Evolutionary conservation across 2,329 filamentous ascomycete species (phyloP), one percentile per base, ranked within the genome.

Genomic region (Neofusicoccum cordaticola): DNA sequence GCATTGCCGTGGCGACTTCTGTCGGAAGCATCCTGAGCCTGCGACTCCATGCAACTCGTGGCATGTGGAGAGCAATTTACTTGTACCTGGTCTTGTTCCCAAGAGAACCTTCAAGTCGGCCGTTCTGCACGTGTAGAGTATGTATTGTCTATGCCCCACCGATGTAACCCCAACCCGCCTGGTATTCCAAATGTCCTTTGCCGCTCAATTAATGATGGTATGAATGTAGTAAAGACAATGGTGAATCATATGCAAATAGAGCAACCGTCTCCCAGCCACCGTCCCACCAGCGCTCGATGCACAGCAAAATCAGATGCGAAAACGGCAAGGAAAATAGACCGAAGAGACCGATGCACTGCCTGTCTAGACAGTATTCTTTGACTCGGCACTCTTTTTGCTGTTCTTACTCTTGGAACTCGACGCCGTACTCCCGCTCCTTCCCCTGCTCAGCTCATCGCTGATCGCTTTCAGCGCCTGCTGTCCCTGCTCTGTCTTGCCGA

Each of bases 401-500:
- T 31, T 15, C 31, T 60, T 63, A n/a, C 65, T 66, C 56, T 51
- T 62, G 8, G 35, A 19, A 17, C 63, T 67, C 39, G 42, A 45
- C 7, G 47, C 45, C n/a, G 48, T 45, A 42, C 73, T 68, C 4
- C 68, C 66, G 42, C 66, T 67, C 13, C 65, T 67, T 35, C 68
- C 69, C 6, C 68, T 67, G 8, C 66, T 71, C 68, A 67, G 70
- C 65, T 71, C 72, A 58, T 74, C 76, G 68, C 64, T 74, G 11
- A 71, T 72, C 61, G 58, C 67, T 67, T 64, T 74, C 42, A 80
- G 44, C 19, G 77, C 71, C 56, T 75, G 72, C 44, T 68, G 62
- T 1, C 75, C 75, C 5, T 68, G 69, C 15, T 79, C 77, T 15
- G 69, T 72, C 71, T 75, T 80, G 5, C 81, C 81, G 60, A 85